Base-by-base conservation (phyloP, 768 basidiomycete genomes). In the Chalciporus sphaerocephalus region DNA sequence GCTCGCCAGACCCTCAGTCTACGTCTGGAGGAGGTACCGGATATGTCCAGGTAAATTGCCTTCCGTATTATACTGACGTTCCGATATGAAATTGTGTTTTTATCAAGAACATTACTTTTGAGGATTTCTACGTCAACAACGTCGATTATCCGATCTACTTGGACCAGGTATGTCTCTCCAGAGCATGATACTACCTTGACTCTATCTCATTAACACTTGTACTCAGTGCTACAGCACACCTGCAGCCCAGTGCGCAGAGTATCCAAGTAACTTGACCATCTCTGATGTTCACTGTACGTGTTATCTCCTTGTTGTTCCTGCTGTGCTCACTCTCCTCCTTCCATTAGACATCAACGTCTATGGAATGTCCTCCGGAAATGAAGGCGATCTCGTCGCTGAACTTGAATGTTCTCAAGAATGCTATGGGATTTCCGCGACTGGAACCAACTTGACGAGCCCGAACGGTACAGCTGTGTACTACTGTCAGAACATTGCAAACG, bases 61-160 rank as follows among this genome's bases (percentile, higher is more conserved):
- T 6, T n/a, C 7, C 3, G 9, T 4, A 7, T 30, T 12, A 16
- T 36, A 1, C 33, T 27, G 16, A n/a, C 6, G 4, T 9, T 25
- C n/a, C 11, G 6, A 13, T 22, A 2, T 25, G 11, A 30, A 16
- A 10, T 6, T 6, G 2, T 3, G 1, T 7, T 20, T 28, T 4
- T 6, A 9, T 13, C 15, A 33, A 52, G 54, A 63, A 64, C 22
- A 33, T 58, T n/a, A 62, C 56, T 1, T 65, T 53, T 42, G 42
- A 52, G 20, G 51, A 58, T 38, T 59, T 53, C 52, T 27, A 62
- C 10, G 67, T 70, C 4, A 28, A 57, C 36, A 66, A 72, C 43
- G 69, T 73, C 38, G 71, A 75, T 44, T 62, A 69, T 46, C 74
- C 74, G 2, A 69, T 76, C 34, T 59, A 67, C 37, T 55, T 75